Evolutionary conservation across 148 eudicot species (phyloP).

Genomic region (Cornus kousa): DNA sequence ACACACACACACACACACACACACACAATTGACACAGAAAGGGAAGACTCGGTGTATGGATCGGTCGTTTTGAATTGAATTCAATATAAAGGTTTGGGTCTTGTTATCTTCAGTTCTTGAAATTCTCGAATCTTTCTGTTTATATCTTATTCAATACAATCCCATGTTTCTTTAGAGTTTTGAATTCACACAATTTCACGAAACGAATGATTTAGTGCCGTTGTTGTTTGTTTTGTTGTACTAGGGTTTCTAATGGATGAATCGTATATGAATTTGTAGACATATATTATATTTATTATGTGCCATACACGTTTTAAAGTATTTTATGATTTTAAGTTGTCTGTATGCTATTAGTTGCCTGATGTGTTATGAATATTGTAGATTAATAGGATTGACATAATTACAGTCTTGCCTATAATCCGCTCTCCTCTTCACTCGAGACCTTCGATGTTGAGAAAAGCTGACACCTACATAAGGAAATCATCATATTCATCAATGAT

Average conservation of each 20-base stretch:
- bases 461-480: background rate
- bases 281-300: too few species aligned
- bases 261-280: background rate
- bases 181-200: too few species aligned
- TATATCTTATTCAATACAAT: background rate
- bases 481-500: background rate
- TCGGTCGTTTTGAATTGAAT: background rate
- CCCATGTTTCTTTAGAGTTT: background rate
- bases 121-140: background rate
- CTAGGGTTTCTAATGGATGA: background rate
- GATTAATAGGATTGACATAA: too few species aligned
- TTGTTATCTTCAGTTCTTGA: background rate
- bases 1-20: too few species aligned
- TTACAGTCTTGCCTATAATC: background rate
- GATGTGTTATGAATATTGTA: too few species aligned
- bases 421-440: too few species aligned
- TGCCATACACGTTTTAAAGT: too few species aligned
- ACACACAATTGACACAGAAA: background rate
- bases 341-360: too few species aligned
- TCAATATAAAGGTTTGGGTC: background rate
- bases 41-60: background rate
- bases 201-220: background rate
- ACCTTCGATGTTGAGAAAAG: background rate
- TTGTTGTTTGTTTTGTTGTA: background rate
- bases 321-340: too few species aligned